These are phyloP conservation scores for Cyamopsis tetragonoloba DNA, from an alignment of 306 rosid species.

Conservation along the genomic window DNA sequence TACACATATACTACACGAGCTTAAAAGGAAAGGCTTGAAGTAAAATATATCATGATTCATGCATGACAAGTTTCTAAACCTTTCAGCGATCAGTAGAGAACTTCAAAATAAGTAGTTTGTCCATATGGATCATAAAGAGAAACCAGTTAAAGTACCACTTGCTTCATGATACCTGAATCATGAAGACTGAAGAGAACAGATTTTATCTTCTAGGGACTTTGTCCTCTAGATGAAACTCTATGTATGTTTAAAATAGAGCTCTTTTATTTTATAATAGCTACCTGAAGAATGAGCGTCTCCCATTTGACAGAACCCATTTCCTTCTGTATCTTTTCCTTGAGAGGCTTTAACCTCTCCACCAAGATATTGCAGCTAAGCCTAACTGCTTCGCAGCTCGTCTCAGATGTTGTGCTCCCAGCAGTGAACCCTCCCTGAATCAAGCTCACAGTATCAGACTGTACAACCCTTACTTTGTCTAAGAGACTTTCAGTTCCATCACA, in stretches of 20 bases:
- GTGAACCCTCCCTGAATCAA: conserved; percentile 90
- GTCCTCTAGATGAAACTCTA: background rate
- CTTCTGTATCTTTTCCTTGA: conserved; percentile 53
- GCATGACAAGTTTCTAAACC: background rate
- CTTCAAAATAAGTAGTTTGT: background rate
- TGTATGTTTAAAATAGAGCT: background rate
- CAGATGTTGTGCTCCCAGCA: conserved; percentile 92
- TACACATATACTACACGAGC: background rate
- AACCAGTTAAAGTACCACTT: background rate
- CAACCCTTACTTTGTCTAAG: conserved; percentile 61
- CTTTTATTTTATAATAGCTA: conserved; percentile 21
- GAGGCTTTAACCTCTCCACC: conserved; percentile 71
- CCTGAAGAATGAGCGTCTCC: conserved; percentile 77
- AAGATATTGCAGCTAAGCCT: conserved; percentile 66
- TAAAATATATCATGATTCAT: background rate
- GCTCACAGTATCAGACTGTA: conserved; percentile 77
- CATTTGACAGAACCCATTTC: conserved; percentile 61
- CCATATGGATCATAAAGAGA: background rate
- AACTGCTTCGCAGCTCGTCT: conserved; percentile 87
- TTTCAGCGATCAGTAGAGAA: background rate
- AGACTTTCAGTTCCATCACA: conserved; percentile 46
- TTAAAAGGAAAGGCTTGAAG: background rate
- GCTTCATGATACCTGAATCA: background rate
- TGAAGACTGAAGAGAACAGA: background rate
- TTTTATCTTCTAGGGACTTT: background rate